phyloP scores from a whole-genome alignment of 257 asterid species.

The Penstemon barbatus region DNA sequence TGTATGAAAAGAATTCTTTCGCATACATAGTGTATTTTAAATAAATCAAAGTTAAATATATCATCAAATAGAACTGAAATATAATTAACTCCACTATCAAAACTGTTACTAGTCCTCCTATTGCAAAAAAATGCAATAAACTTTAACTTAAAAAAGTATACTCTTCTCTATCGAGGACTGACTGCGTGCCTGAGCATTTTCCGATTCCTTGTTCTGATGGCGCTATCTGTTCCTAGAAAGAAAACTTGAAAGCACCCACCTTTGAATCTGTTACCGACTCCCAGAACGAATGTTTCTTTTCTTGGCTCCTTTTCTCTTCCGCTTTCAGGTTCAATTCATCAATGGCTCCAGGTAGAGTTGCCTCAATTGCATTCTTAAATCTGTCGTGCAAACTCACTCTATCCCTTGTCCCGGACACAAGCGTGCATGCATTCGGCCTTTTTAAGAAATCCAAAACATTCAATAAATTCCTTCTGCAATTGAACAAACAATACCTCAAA shows the following conservation, averaged over 20 bases:
- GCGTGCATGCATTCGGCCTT: conserved; percentile 83
- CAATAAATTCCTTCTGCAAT: conserved; percentile 82
- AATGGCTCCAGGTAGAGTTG: conserved; percentile 67
- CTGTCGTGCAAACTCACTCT: conserved; percentile 75
- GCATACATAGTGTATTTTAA: no score
- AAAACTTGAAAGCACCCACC: conserved; percentile 87
- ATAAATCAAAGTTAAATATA: no score
- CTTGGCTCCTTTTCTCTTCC: conserved; percentile 55
- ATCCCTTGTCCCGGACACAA: conserved; percentile 92
- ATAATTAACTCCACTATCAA: no score
- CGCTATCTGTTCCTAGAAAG: conserved; percentile 40
- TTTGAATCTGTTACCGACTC: conserved; percentile 77
- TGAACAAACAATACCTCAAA: neutral
- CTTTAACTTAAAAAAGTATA: no score
- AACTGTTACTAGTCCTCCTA: no score
- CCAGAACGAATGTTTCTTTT: conserved; percentile 80
- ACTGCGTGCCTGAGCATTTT: no score
- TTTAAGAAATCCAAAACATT: conserved; percentile 80
- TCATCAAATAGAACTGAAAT: no score
- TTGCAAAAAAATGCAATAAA: no score
- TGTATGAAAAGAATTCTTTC: no score
- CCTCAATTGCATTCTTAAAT: conserved; percentile 67
- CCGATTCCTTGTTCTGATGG: no score
- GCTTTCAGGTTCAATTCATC: conserved; percentile 51
- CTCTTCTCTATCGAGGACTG: no score